A percentile compares a stretch with the other conserved stretches of the same genome.
phyloP scores from a whole-genome alignment of 202 grass and related monocot species.

The Setaria italica region DNA sequence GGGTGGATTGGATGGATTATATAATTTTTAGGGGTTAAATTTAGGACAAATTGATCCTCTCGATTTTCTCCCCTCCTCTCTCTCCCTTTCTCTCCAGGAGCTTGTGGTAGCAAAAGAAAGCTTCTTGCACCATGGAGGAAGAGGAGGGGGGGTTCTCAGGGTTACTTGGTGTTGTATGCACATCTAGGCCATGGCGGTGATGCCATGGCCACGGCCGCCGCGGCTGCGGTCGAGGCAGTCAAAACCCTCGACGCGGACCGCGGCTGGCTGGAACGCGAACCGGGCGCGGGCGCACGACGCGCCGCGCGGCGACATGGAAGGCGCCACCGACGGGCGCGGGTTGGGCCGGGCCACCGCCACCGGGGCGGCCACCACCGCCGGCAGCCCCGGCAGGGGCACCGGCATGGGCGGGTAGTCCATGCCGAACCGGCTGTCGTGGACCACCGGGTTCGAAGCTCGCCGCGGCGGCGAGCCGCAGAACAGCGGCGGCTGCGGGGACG shows the following conservation, averaged over 20 bases:
- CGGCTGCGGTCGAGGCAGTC: constrained; percentile 81
- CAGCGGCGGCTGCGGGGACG: constrained; percentile 72
- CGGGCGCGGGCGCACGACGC: constrained; percentile 56
- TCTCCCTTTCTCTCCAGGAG: not conserved
- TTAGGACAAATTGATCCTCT: constrained; percentile 55
- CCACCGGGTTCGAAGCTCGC: constrained; percentile 78
- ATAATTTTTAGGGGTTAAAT: constrained; percentile 56
- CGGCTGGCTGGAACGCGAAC: constrained; percentile 74
- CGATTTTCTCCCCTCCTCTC: constrained; percentile 17
- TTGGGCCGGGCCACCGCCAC: constrained; percentile 26
- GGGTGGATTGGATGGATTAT: constrained; percentile 49
- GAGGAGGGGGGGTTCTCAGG: constrained; percentile 21
- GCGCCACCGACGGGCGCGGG: constrained; percentile 36
- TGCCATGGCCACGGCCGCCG: constrained; percentile 70
- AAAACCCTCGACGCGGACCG: constrained; percentile 96
- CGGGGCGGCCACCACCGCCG: constrained; percentile 22
- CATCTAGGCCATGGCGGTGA: constrained; percentile 81
- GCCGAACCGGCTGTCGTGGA: constrained; percentile 83
- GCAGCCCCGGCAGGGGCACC: constrained; percentile 27
- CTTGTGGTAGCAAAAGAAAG: constrained; percentile 32
- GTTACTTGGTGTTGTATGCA: constrained; percentile 70
- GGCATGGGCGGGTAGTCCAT: constrained; percentile 48
- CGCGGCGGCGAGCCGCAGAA: constrained; percentile 92
- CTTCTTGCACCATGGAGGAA: constrained; percentile 33
- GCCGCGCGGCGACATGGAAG: constrained; percentile 60